A percentile compares a stretch with the other conserved stretches of the same genome.
phyloP scores from a whole-genome alignment of 2,329 filamentous ascomycete species.

The Ambrosiella beaveri region DNA sequence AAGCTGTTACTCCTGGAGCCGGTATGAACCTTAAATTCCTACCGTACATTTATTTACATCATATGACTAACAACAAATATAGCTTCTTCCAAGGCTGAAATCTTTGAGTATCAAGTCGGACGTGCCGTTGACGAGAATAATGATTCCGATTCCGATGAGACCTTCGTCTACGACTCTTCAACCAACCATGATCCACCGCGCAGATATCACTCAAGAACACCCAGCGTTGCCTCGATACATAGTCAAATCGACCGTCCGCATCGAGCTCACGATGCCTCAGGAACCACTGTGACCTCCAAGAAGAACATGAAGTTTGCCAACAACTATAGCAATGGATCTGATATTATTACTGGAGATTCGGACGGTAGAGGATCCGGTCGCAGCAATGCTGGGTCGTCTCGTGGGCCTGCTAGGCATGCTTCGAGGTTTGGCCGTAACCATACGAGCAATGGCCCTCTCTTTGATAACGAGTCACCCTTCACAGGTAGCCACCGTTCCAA shows the following conservation, averaged over 20 bases:
- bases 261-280: conserved; percentile 39
- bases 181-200: conserved; percentile 65
- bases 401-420: conserved; percentile 56
- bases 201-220: conserved; percentile 82
- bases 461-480: conserved; percentile 66
- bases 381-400: conserved; percentile 41
- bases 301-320: conserved; percentile 95
- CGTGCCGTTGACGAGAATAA: conserved; percentile 91
- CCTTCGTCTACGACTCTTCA: conserved; percentile 90
- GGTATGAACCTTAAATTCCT: conserved; percentile 36
- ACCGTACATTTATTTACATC: conserved; percentile 19
- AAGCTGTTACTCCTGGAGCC: conserved; percentile 54
- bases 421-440: conserved; percentile 50
- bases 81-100: conserved; percentile 90
- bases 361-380: conserved; percentile 47
- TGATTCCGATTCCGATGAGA: conserved; percentile 94
- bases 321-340: conserved; percentile 47
- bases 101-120: conserved; percentile 93
- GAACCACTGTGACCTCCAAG: conserved; percentile 34
- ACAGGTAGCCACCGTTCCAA: conserved; percentile 48
- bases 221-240: conserved; percentile 72
- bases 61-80: conserved; percentile 19
- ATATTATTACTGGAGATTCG: conserved; percentile 39
- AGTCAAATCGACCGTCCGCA: conserved; percentile 48
- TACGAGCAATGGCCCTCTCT: conserved; percentile 42